Evolutionary conservation across 805 yeast species (phyloP).

Genomic region (Saccharomyces eubayanus): DNA sequence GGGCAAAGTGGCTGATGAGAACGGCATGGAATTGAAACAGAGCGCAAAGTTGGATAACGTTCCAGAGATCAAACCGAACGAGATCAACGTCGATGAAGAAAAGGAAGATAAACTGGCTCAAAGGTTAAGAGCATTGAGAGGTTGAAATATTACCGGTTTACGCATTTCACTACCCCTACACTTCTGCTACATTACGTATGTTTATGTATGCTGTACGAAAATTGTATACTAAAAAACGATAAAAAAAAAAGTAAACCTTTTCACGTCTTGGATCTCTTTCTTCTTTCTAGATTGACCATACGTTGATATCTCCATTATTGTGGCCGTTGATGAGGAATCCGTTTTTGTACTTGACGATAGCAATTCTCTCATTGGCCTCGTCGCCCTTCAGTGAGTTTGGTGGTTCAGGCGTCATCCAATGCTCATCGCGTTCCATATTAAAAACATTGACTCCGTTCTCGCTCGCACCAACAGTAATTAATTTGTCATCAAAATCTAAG

Average conservation of each 20-base stretch:
- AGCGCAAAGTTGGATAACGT: slow-evolving; percentile 46
- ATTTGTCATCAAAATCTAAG: slow-evolving; percentile 49
- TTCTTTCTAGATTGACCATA: slow-evolving; percentile 45
- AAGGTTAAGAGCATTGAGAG: slow-evolving; percentile 76
- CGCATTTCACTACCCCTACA: not conserved
- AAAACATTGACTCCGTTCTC: slow-evolving; percentile 44
- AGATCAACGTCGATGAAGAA: slow-evolving; percentile 46
- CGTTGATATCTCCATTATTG: slow-evolving; percentile 48
- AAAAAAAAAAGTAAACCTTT: not conserved
- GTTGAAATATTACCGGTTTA: slow-evolving; percentile 14
- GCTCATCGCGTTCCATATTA: slow-evolving; percentile 46
- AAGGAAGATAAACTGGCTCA: slow-evolving; percentile 85
- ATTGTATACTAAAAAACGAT: slow-evolving; percentile 1
- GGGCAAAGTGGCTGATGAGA: slow-evolving; percentile 94
- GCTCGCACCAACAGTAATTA: slow-evolving; percentile 47
- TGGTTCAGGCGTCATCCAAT: slow-evolving; percentile 35
- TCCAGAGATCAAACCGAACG: slow-evolving; percentile 50
- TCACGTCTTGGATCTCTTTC: not conserved
- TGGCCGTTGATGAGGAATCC: slow-evolving; percentile 64
- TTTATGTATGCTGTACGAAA: slow-evolving; percentile 3
- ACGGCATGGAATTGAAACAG: slow-evolving; percentile 87
- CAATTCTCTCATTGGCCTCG: slow-evolving; percentile 18
- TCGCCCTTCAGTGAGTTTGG: slow-evolving; percentile 19
- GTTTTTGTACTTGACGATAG: slow-evolving; percentile 46
- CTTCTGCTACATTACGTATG: not conserved